Base-by-base conservation (phyloP, 108 stramenopile species). In the Nannochloropsis salina region DNA sequence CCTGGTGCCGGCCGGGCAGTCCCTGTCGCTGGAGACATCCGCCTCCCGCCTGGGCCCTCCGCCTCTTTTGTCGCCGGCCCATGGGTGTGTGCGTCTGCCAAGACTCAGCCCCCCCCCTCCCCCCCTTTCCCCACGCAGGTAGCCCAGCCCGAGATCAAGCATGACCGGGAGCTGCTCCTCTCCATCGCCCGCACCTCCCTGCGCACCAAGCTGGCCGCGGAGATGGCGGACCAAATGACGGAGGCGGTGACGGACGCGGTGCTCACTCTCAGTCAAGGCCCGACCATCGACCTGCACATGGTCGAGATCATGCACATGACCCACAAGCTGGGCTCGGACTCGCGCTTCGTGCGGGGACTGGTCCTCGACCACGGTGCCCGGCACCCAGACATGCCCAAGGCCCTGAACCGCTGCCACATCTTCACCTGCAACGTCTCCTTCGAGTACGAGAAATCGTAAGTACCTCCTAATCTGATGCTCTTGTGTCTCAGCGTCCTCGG, bases 351-450 rank as follows among this genome's bases (percentile, higher is more conserved):
- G 5, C 88, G 94, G 96, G 99, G 99, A 4, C 88, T 99, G n/a
- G 99, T 99, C 45, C 88, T 99, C 88, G 99, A 99, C 92, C 99
- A 99, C 91, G 99, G 98, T 41, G 95, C 95, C 41, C 92, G 99
- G 80, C 98, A 99, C 93, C 98, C 99, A 21, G 98, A 98, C 90
- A 99, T 99, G 99, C 99, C 99, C 88, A 95, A 89, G 80, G 88
- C 91, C 6, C 88, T 98, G 43, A 90, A 92, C 44, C 84, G 87
- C 92, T 96, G 96, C 86, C 93, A 94, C 85, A 95, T 99, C 89
- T 94, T 99, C 93, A 99, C 98, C 4, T 96, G 95, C 90, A 99
- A 99, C 89, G 95, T 98, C 22, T 95, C 94, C 9, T 93, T 99
- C 90, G 99, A 99, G 91, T 99, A 98, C 90, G 99, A 99, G 94